Percentiles rank a stretch among this genome's conserved stretches.
Conservation (phyloP, 805 yeast genomes). For the Starmerella sirachaensis region DNA sequence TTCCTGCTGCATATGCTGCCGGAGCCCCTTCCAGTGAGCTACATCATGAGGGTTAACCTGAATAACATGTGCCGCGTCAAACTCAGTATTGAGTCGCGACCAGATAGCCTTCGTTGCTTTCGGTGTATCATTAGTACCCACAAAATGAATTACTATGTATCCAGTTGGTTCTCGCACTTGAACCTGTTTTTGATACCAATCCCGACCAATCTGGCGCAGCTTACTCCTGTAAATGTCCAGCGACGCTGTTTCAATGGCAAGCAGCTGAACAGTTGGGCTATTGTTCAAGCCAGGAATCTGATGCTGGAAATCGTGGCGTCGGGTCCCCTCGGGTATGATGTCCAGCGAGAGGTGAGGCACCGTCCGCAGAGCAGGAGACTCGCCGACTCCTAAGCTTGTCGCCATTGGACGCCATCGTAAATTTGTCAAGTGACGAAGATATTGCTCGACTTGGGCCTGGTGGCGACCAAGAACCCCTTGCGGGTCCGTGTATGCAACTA, state of each 20-base stretch:
- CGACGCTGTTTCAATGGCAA: conserved; percentile 54
- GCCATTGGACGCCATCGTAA: conserved; percentile 49
- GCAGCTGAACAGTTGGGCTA: conserved; percentile 49
- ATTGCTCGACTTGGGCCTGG: conserved; percentile 33
- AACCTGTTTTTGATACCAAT: conserved; percentile 52
- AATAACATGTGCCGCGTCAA: conserved; percentile 21
- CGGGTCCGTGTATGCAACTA: conserved; percentile 64
- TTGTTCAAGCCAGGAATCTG: conserved; percentile 32
- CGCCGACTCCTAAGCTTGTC: not conserved
- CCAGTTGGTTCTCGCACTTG: conserved; percentile 38
- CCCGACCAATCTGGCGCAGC: conserved; percentile 68
- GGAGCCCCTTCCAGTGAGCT: conserved; percentile 37
- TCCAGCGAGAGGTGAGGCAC: conserved; percentile 46
- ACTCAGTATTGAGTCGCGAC: conserved; percentile 26
- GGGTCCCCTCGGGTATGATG: conserved; percentile 44
- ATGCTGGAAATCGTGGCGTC: conserved; percentile 31
- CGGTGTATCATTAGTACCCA: conserved; percentile 17
- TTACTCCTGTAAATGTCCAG: conserved; percentile 66
- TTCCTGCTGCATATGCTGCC: conserved; percentile 37
- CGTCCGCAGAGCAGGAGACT: conserved; percentile 35
- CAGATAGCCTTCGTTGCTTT: conserved; percentile 17
- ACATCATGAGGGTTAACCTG: conserved; percentile 17
- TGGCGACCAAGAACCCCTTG: conserved; percentile 44
- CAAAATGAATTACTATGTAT: conserved; percentile 49
- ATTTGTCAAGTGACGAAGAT: conserved; percentile 44